Evolutionary conservation across 2,329 filamentous ascomycete species (phyloP).

Genomic region (Lachnellula subtilissima): DNA sequence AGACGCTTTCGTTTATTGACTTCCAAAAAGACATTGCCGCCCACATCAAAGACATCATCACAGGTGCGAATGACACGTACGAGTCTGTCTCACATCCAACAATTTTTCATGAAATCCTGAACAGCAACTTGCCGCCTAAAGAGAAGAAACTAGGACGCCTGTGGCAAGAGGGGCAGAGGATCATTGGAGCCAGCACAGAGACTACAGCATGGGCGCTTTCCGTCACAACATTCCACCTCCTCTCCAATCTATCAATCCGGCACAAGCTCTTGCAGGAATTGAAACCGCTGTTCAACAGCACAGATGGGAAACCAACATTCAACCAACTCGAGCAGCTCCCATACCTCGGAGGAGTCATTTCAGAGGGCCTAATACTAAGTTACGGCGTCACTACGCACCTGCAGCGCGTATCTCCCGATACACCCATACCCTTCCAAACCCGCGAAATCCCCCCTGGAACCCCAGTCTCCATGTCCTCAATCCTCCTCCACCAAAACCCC

Average conservation of each 20-base stretch:
- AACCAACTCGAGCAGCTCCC: conserved; percentile 20
- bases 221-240: conserved; percentile 32
- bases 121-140: conserved; percentile 24
- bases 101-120: conserved; percentile 16
- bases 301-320: too few species aligned
- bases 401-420: conserved; percentile 22
- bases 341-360: conserved; percentile 27
- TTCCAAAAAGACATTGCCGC: too few species aligned
- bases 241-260: conserved; percentile 28
- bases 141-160: conserved; percentile 33
- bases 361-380: conserved; percentile 29
- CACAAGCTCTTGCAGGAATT: conserved; percentile 32
- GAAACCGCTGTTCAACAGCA: not conserved
- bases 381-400: conserved; percentile 29
- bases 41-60: too few species aligned
- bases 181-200: conserved; percentile 33
- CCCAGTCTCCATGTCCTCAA: conserved; percentile 34
- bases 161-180: conserved; percentile 29
- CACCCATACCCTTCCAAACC: conserved; percentile 8
- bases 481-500: conserved; percentile 25
- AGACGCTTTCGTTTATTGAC: too few species aligned
- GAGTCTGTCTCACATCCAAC: conserved; percentile 10
- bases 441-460: conserved; percentile 27
- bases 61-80: too few species aligned
- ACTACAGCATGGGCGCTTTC: conserved; percentile 32